Base-by-base conservation (phyloP, 306 rosid species). In the Vigna radiata region DNA sequence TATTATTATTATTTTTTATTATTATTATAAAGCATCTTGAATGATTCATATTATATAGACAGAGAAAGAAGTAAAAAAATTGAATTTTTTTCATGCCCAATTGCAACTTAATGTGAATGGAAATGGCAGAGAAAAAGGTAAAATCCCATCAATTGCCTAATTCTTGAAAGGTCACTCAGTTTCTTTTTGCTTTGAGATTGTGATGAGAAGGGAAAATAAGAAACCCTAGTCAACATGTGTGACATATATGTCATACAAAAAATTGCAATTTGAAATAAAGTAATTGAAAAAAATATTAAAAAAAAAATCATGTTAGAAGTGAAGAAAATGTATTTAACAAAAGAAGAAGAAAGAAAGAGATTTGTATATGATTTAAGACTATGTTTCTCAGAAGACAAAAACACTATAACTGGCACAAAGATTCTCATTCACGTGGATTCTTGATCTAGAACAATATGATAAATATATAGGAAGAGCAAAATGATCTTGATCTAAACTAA, bases 161-260 rank as follows among this genome's bases (percentile, higher is more conserved):
- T 44, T 67, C 78, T 63, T 65, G 88, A 85, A 87, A 84, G 71
- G 70, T 77, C 85, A 78, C 39, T 58, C 73, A 73, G 33, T 48
- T 25, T 76, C 58, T 53, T 68, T 53, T 44, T 70, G 66, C 53
- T 54, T 31, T 70, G 44, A 77, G 73, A 68, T 53, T 49, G 70
- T 76, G 68, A 78, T 78, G 55, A 46, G 49, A 81, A 29, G 79
- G 44, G 31, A n/a, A 53, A 11, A 11, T 23, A 54, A 33, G 41
- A 58, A 46, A 49, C 50, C 19, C 68, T 68, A 43, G 41, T n/a
- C 73, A 61, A 55, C 33, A 53, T 29, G 55, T 27, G 63, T 44
- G 23, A 52, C 16, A 79, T 52, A 14, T 53, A 8, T 49, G 25
- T 39, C 11, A 75, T 74, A 74, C 75, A 75, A 37, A 27, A 21